Evolutionary conservation across 169 alveolate genomes (phyloP), one percentile per base, ranked within the genome.

Genomic region (Plasmodium inui): DNA sequence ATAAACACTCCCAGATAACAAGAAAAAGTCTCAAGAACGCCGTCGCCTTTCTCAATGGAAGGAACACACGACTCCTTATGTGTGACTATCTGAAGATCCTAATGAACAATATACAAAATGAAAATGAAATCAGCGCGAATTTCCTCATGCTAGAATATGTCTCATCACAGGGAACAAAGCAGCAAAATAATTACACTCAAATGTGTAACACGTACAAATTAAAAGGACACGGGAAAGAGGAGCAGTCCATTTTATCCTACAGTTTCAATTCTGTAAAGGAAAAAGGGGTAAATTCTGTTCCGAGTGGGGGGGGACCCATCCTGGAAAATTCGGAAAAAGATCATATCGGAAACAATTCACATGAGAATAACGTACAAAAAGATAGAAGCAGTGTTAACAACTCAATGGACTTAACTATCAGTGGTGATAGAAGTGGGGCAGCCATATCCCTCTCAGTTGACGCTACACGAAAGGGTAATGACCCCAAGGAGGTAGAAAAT

Each of bases 81-180:
- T 57, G 61, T n/a, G 82, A 76, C 30, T 86, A 86, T 30, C 46
- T 86, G 10, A 86, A 86, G 76, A 9, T 50, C 0, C 37, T 86
- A 12, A 19, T 86, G 67, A 74, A 86, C 55, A 86, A 28, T 76
- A 30, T 86, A 70, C 86, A 86, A 37, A 86, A 86, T 26, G 93
- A 86, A 39, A 32, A 74, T 37, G 67, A 37, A 1, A 76, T 74
- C 9, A 86, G 34, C 4, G 4, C 61, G 0, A 50, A 57, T 3
- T 86, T 86, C 80, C 72, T 30, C 41, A 74, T 86, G 7, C 22
- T 86, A 1, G 93, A 86, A 19, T 86, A 86, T 67, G 86, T 57
- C 9, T 1, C 78, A 10, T 1, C 44, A 41, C 4, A 32, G 1
- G 93, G 76, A 41, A 86, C 39, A 7, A 86, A 55, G 34, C 53